These are phyloP conservation scores for Aspergillus sp. DNA, from an alignment of 2,329 filamentous ascomycete species.

Conservation along the genomic window DNA sequence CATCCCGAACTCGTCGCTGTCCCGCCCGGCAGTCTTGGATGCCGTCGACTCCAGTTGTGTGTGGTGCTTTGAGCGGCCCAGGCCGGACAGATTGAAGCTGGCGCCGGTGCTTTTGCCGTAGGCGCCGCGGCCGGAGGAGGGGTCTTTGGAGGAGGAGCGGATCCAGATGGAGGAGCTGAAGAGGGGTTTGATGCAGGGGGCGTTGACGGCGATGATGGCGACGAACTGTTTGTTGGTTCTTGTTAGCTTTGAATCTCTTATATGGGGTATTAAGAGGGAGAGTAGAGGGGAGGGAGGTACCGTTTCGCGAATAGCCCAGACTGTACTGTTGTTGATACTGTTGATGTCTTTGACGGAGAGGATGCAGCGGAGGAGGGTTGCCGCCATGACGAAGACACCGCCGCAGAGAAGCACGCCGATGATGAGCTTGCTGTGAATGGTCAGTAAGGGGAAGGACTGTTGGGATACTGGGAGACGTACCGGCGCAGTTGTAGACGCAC, in stretches of 20 bases:
- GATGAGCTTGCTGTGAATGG: conserved; percentile 32
- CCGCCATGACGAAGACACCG: conserved; percentile 46
- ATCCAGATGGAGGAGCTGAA: conserved; percentile 30
- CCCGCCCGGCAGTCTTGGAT: conserved; percentile 1
- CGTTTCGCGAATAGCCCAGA: conserved; percentile 48
- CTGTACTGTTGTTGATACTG: conserved; percentile 40
- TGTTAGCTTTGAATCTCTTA: not conserved
- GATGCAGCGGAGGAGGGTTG: conserved; percentile 44
- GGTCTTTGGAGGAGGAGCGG: conserved; percentile 14
- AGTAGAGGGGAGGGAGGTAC: conserved; percentile 19
- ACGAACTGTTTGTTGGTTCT: conserved; percentile 35
- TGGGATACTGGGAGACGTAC: conserved; percentile 2
- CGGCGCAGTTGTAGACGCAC: conserved; percentile 39
- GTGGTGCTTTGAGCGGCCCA: conserved; percentile 6
- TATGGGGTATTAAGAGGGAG: not conserved
- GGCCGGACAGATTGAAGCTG: conserved; percentile 11
- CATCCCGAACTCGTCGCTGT: conserved; percentile 14
- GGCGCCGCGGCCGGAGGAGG: not conserved
- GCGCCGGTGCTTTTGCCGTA: not conserved
- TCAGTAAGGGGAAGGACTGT: not conserved
- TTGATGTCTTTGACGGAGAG: conserved; percentile 38
- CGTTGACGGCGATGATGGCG: conserved; percentile 45
- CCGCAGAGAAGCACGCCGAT: conserved; percentile 44
- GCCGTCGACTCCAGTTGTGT: conserved; percentile 4
- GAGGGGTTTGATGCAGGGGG: conserved; percentile 43